Evolutionary conservation across 768 basidiomycete genomes (phyloP), one percentile per base, ranked within the genome.

Genomic region (Asterophora lycoperdoides): DNA sequence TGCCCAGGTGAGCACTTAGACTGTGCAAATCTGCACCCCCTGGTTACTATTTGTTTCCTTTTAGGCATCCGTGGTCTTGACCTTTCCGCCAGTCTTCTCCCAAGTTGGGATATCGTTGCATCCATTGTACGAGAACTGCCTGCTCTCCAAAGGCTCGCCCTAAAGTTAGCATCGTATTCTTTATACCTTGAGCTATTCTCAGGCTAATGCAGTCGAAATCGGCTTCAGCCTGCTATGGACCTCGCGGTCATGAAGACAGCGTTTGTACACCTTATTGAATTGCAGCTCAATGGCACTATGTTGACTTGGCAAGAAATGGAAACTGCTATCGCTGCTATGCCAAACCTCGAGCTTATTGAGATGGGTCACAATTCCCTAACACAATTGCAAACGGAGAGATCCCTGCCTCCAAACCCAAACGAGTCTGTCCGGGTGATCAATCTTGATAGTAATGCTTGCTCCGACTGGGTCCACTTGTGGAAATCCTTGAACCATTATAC

Each of bases 21-120:
- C 23, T 42, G 17, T 41, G n/a, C 36, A 20, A 45, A 33, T 54
- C 39, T n/a, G 11, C 40, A 26, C 34, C n/a, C 20, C 41, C 45
- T 53, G 15, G 35, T 40, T 40, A 54, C 41, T 44, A 20, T 46
- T 41, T 41, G 41, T 46, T 41, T 41, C 41, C 49, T 46, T 54
- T 29, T 53, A 94, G 91, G 79, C 59, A 73, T 93, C 37, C 79
- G 78, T n/a, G 83, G 81, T 8, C 71, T 97, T 32, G 88, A 96
- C 68, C 70, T 97, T 32, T 91, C 93, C 13, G 70, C 73, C 37
- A 93, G 76, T 64, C 75, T 96, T 14, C 57, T 96, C 28, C 64
- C 82, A 4, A 72, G 65, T 48, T 96, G 93, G 94, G 71, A 81
- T 26, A 66, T 71, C 3, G 70, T 95, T 14, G 80, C 83, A 8